Evolutionary conservation across 441 rosid species (phyloP).

Genomic region (Macaranga tanarius): DNA sequence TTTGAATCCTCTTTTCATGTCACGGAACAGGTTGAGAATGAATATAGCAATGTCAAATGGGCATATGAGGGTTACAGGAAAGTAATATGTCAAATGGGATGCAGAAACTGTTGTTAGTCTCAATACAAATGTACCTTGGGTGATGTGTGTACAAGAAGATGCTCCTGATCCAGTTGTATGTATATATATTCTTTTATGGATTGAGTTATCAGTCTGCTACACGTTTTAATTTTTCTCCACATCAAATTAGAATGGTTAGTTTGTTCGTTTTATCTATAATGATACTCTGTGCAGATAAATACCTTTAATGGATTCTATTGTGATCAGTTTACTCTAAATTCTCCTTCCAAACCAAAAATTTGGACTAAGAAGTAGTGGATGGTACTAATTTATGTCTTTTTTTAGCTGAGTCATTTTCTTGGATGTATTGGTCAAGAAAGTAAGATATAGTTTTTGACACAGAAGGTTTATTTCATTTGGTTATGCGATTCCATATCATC

Average conservation of each 20-base stretch:
- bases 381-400: constrained; percentile 34
- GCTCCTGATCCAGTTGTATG: too few relatives aligned
- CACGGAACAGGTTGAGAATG: constrained; percentile 59
- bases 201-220: background rate
- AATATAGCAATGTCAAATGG: constrained; percentile 55
- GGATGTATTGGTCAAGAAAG: constrained; percentile 5
- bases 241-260: background rate
- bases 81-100: constrained; percentile 55
- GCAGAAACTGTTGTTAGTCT: constrained; percentile 60
- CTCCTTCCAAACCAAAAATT: constrained; percentile 62
- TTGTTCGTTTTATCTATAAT: background rate
- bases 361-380: constrained; percentile 76
- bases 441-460: too few relatives aligned
- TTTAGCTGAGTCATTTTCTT: constrained; percentile 2
- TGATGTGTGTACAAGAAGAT: too few relatives aligned
- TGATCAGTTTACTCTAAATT: constrained; percentile 55
- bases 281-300: constrained; percentile 48
- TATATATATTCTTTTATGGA: too few relatives aligned
- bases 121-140: constrained; percentile 66
- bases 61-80: constrained; percentile 57
- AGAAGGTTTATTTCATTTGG: too few relatives aligned
- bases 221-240: too few relatives aligned
- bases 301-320: constrained; percentile 78
- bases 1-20: constrained; percentile 10
- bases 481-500: too few relatives aligned